Evolutionary conservation across 768 basidiomycete genomes (phyloP), one percentile per base, ranked within the genome.

Genomic region (Peribolospora kevripleyi): DNA sequence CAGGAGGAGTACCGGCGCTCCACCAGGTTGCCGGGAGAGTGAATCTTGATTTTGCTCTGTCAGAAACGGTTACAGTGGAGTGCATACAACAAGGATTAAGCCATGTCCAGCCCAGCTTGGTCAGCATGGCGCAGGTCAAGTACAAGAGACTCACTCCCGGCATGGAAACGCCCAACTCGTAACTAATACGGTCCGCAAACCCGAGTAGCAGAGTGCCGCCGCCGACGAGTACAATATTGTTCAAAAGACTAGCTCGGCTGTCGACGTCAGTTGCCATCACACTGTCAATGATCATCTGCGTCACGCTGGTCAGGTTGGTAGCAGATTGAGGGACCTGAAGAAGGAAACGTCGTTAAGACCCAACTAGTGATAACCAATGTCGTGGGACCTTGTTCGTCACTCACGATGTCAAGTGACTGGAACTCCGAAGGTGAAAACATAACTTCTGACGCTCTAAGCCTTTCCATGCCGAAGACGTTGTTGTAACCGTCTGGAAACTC

Each of bases 401-500:
- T 41, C 0, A 3, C 7, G 0, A 3, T 39, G 6, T 25, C 1
- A 4, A 4, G 3, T 1, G 43, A 37, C 4, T 61, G 55, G 52
- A 64, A 58, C 13, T 58, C 71, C 4, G 76, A 73, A 61, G 88
- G 84, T 56, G 74, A 74, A 72, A 91, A 97, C 67, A 85, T 80
- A 56, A 85, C 78, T 67, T 98, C 93, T 52, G 88, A 83, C 10
- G 86, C 78, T 55, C 74, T 71, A 66, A 78, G 76, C 64, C 45
- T 9, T 3, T 95, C 84, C 7, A 74, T 63, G 0, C 81, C 82
- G 68, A 88, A 93, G 63, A 78, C 79, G 7, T 77, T 73, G 64
- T 80, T 85, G 70, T 78, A 95, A 1, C 93, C 93, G 42, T 84
- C 86, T 0, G 93, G 85, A 70, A 98, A 95, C 69, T 98, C 93